A percentile compares a stretch with the other conserved stretches of the same genome.
phyloP scores from a whole-genome alignment of 2,329 filamentous ascomycete species.

The Cercospora sesami region DNA sequence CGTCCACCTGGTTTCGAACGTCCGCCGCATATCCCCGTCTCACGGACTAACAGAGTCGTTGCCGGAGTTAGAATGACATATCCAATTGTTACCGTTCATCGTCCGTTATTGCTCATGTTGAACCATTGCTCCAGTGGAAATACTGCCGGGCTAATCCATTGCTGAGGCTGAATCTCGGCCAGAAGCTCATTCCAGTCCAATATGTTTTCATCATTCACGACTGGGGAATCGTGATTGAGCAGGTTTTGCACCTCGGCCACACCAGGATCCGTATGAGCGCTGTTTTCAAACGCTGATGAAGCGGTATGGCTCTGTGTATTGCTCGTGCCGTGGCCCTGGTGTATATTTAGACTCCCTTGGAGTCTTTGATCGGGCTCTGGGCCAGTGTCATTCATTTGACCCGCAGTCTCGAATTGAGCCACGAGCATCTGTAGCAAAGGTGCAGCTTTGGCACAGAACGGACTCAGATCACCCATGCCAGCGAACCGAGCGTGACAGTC shows the following conservation, averaged over 20 bases:
- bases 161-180: not conserved
- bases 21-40: not conserved
- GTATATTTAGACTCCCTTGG: too few relatives aligned
- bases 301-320: not conserved
- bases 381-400: not conserved
- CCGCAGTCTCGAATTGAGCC: not conserved
- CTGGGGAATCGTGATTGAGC: not conserved
- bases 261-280: too few relatives aligned
- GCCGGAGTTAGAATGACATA: not conserved
- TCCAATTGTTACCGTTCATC: not conserved
- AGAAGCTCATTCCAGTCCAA: not conserved
- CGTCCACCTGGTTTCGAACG: not conserved
- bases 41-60: not conserved
- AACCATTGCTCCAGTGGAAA: conserved; percentile 3
- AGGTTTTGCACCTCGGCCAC: not conserved
- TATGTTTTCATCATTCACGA: not conserved
- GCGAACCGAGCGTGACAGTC: not conserved
- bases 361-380: too few relatives aligned
- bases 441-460: conserved; percentile 5
- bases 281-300: not conserved
- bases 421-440: not conserved
- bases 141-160: not conserved
- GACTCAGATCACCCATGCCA: not conserved
- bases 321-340: not conserved
- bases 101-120: not conserved